Conservation (phyloP, 495 filamentous ascomycete genomes). For the Lophiostoma macrostomum region DNA sequence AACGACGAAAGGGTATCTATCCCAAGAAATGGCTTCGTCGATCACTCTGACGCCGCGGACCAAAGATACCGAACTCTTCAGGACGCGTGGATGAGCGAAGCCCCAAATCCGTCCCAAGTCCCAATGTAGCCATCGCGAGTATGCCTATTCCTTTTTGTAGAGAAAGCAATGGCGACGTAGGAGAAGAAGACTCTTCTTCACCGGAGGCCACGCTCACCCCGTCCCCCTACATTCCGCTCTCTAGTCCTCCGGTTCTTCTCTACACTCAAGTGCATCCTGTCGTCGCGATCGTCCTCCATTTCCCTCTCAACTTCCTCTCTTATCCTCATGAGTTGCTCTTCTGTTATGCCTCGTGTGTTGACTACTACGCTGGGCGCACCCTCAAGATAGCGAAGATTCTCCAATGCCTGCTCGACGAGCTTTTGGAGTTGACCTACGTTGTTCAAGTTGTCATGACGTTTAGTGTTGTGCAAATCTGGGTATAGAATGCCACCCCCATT, state of each 20-base stretch:
- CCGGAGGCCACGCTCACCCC: constrained; percentile 31
- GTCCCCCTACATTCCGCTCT: constrained; percentile 41
- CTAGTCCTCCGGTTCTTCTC: constrained; percentile 42
- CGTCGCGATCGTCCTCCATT: constrained; percentile 66
- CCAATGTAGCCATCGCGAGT: no score
- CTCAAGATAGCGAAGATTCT: constrained; percentile 83
- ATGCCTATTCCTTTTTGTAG: no score
- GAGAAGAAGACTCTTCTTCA: neutral
- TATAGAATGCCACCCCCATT: constrained; percentile 63
- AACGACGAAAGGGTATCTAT: no score
- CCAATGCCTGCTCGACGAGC: constrained; percentile 69
- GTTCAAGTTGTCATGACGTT: constrained; percentile 74
- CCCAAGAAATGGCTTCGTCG: no score
- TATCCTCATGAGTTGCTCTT: constrained; percentile 59
- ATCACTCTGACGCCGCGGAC: no score
- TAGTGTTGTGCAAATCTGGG: constrained; percentile 59
- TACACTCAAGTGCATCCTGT: constrained; percentile 52
- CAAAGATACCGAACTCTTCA: no score
- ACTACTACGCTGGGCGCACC: constrained; percentile 84
- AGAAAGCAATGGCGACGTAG: no score
- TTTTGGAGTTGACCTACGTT: constrained; percentile 68
- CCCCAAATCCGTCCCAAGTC: no score
- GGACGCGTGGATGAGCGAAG: no score
- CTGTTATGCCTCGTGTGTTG: constrained; percentile 68
- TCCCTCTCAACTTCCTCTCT: constrained; percentile 77